These are phyloP conservation scores for Samsoniella hepiali DNA, from an alignment of 2,329 filamentous ascomycete genomes.

Conservation along the genomic window DNA sequence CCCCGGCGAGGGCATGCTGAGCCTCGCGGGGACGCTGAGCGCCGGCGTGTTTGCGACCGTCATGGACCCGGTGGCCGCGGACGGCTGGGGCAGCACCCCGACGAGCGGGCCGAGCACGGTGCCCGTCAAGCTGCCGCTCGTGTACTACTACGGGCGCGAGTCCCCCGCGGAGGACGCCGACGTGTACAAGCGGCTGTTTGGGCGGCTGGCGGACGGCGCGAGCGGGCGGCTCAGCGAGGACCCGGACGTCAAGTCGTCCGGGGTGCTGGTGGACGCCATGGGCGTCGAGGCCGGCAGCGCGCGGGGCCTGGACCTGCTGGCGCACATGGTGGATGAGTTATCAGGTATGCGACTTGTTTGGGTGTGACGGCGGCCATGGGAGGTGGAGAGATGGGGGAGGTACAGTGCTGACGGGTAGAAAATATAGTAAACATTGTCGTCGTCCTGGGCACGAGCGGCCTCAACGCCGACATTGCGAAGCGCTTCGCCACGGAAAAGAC, in stretches of 20 bases:
- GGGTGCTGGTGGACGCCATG: conserved; percentile 83
- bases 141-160: conserved; percentile 80
- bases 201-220: conserved; percentile 73
- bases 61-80: conserved; percentile 74
- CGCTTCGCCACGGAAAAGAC: conserved; percentile 60
- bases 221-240: conserved; percentile 77
- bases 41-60: conserved; percentile 84
- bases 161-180: conserved; percentile 68
- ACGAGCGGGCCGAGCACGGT: conserved; percentile 85
- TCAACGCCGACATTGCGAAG: conserved; percentile 71
- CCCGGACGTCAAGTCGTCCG: conserved; percentile 63
- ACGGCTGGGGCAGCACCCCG: conserved; percentile 85
- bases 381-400: too few species aligned
- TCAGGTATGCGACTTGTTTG: conserved; percentile 36
- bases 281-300: conserved; percentile 64
- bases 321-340: conserved; percentile 65
- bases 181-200: conserved; percentile 71
- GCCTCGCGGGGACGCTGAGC: conserved; percentile 76
- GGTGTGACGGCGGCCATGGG: too few species aligned
- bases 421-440: conserved; percentile 72
- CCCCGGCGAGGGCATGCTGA: conserved; percentile 73
- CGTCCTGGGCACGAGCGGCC: conserved; percentile 72
- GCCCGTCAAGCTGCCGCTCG: conserved; percentile 86
- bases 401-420: conserved; percentile 33
- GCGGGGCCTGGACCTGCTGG: conserved; percentile 70